A percentile compares a stretch with the other conserved stretches of the same genome.
Conservation (phyloP, 345 rosid species). For the Syzygium jambos region DNA sequence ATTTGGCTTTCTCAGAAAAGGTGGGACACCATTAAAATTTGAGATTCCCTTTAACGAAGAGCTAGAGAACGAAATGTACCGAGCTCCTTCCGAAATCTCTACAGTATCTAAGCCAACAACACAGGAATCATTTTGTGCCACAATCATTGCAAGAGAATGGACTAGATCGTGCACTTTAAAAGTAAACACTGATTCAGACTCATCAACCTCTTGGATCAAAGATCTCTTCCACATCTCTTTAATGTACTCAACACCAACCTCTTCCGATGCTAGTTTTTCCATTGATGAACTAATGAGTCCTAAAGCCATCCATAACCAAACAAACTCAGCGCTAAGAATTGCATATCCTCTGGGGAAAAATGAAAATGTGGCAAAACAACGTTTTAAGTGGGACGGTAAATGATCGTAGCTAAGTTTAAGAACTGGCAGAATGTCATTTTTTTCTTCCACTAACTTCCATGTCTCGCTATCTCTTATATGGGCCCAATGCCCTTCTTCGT, state of each 20-base stretch:
- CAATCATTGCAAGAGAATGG: neutral
- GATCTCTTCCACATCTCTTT: neutral
- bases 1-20: neutral
- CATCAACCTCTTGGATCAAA: neutral
- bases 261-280: neutral
- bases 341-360: neutral
- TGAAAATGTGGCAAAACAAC: neutral
- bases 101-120: neutral
- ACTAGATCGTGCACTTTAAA: neutral
- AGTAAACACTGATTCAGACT: neutral
- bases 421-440: fast-evolving
- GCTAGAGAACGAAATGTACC: neutral
- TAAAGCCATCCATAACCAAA: neutral
- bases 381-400: neutral
- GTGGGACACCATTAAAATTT: neutral
- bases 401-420: neutral
- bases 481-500: fast-evolving
- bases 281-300: neutral
- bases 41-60: neutral
- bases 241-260: neutral
- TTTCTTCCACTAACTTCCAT: neutral
- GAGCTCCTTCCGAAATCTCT: neutral
- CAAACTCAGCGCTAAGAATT: too few species aligned
- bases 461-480: neutral
- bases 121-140: fast-evolving